Percentiles rank a stretch among this genome's conserved stretches.
Evolutionary conservation across 2,329 filamentous ascomycete genomes (phyloP).

Genomic region (Talaromyces sp.): DNA sequence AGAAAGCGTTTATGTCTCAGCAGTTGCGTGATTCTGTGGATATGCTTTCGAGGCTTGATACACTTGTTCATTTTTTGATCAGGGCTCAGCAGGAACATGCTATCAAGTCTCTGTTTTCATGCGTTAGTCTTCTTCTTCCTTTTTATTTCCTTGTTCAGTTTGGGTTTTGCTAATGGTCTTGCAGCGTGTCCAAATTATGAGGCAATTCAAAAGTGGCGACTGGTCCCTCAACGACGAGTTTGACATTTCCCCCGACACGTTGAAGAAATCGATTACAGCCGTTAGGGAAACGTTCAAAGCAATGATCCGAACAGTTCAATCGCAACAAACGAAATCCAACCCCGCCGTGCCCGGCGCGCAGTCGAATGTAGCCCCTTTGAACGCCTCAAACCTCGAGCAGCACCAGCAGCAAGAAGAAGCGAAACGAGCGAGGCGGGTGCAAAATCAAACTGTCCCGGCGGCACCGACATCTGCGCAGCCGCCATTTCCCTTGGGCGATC

Average conservation of each 20-base stretch:
- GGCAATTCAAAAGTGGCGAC: constrained; percentile 41
- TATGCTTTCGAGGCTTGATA: constrained; percentile 41
- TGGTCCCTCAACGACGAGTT: constrained; percentile 42
- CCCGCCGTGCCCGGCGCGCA: constrained; percentile 19
- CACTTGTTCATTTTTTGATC: constrained; percentile 35
- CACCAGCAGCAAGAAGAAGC: constrained; percentile 45
- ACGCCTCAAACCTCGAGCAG: constrained; percentile 45
- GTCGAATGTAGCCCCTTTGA: constrained; percentile 31
- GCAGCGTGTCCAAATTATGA: constrained; percentile 42
- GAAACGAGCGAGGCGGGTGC: constrained; percentile 32
- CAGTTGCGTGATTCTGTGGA: constrained; percentile 37
- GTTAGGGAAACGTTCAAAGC: constrained; percentile 39
- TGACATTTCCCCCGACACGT: constrained; percentile 38
- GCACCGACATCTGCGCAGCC: constrained; percentile 50
- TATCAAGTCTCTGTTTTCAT: constrained; percentile 32
- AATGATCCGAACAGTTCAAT: constrained; percentile 31
- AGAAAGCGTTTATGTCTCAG: constrained; percentile 35
- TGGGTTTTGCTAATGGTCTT: neutral
- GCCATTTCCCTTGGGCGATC: constrained; percentile 47
- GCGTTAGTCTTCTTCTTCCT: constrained; percentile 24
- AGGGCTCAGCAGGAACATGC: constrained; percentile 38
- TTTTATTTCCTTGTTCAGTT: neutral
- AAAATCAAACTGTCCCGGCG: constrained; percentile 39
- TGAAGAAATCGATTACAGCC: constrained; percentile 32
- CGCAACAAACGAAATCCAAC: constrained; percentile 23